These are phyloP conservation scores for Penicillium sp. DNA, from an alignment of 2,329 filamentous ascomycete genomes.

Conservation along the genomic window DNA sequence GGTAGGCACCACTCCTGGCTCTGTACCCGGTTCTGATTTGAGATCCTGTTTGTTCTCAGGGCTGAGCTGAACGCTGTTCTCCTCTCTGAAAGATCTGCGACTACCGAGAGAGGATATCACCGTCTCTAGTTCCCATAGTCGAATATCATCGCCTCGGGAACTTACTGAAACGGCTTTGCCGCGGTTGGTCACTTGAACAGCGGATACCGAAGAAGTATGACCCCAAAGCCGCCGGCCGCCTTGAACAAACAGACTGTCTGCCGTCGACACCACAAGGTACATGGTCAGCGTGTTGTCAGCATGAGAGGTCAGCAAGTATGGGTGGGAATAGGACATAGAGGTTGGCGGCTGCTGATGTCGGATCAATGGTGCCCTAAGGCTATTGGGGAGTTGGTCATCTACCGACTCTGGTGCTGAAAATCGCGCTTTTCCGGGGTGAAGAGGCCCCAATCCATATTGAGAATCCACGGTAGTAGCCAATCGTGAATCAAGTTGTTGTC, in stretches of 20 bases:
- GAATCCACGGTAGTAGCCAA: constrained; percentile 41
- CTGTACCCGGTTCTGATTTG: not conserved
- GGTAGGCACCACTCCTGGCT: not conserved
- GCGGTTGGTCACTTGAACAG: constrained; percentile 75
- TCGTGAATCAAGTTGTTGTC: constrained; percentile 40
- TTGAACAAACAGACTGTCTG: constrained; percentile 63
- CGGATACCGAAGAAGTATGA: constrained; percentile 83
- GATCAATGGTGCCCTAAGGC: constrained; percentile 29
- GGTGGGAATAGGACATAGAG: constrained; percentile 69
- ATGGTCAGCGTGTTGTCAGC: constrained; percentile 84
- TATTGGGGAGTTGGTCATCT: constrained; percentile 12
- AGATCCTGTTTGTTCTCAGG: constrained; percentile 33
- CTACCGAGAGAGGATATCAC: constrained; percentile 51
- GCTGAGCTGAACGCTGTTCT: constrained; percentile 54
- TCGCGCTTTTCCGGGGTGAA: constrained; percentile 12
- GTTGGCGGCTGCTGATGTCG: constrained; percentile 52
- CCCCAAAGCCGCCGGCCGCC: constrained; percentile 78
- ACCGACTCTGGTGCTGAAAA: constrained; percentile 23
- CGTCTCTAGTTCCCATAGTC: constrained; percentile 86
- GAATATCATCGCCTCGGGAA: constrained; percentile 69
- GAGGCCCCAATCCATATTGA: constrained; percentile 31
- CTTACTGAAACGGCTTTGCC: constrained; percentile 91
- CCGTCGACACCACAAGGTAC: constrained; percentile 72
- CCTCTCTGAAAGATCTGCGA: constrained; percentile 43
- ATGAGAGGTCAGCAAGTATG: constrained; percentile 78